Conservation (phyloP, 2,329 filamentous ascomycete species). For the Beauveria scarabaeidicola region DNA sequence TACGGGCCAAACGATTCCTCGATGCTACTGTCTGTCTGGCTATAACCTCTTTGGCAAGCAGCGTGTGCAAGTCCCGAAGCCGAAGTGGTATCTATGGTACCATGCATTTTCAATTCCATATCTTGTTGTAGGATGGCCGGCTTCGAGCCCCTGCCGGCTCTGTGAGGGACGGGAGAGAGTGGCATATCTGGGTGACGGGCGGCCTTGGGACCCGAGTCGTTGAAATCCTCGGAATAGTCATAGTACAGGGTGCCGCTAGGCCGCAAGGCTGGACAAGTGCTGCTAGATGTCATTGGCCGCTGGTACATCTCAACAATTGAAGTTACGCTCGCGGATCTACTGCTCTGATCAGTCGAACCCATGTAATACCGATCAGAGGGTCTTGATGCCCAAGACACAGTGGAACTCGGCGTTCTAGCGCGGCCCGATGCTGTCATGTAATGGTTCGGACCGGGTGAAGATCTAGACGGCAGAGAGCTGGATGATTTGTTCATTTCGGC, state of each 20-base stretch:
- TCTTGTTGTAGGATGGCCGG: slow-evolving; percentile 22
- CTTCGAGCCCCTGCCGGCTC: slow-evolving; percentile 17
- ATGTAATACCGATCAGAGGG: slow-evolving; percentile 25
- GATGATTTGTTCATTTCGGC: slow-evolving; percentile 33
- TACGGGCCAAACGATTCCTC: slow-evolving; percentile 8
- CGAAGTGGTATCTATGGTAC: neutral
- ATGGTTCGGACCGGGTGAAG: slow-evolving; percentile 20
- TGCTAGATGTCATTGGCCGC: slow-evolving; percentile 19
- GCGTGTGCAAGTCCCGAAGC: neutral
- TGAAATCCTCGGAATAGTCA: slow-evolving; percentile 45
- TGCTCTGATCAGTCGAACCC: slow-evolving; percentile 28
- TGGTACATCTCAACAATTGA: slow-evolving; percentile 43
- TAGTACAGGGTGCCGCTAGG: slow-evolving; percentile 36
- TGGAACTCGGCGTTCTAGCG: slow-evolving; percentile 30
- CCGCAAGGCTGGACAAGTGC: slow-evolving; percentile 21
- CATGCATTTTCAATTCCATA: slow-evolving; percentile 1
- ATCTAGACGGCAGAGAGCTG: slow-evolving; percentile 27
- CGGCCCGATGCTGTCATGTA: slow-evolving; percentile 16
- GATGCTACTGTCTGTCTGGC: neutral
- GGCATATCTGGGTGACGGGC: slow-evolving; percentile 15
- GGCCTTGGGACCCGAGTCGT: slow-evolving; percentile 20
- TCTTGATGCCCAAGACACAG: slow-evolving; percentile 19
- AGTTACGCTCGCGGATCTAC: slow-evolving; percentile 39
- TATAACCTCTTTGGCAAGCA: neutral
- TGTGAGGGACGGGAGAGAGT: slow-evolving; percentile 24